Conservation (phyloP, 768 basidiomycete species). For the Floccularia luteovirens region DNA sequence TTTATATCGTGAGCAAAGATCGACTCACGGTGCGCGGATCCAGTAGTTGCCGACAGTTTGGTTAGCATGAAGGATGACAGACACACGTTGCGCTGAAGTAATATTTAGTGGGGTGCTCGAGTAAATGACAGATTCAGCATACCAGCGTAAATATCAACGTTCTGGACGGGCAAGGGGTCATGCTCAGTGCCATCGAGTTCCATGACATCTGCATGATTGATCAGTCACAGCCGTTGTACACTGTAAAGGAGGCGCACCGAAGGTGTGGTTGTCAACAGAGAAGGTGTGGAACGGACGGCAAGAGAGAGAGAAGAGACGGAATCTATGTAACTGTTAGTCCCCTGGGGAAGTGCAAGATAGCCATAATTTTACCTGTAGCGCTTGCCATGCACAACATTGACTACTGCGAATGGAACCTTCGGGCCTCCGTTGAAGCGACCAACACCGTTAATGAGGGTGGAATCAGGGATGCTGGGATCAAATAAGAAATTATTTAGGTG, state of each 20-base stretch:
- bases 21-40: slow-evolving; percentile 20
- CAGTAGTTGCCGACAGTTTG: slow-evolving; percentile 38
- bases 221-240: background rate
- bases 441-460: slow-evolving; percentile 40
- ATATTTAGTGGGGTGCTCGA: background rate
- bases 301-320: slow-evolving; percentile 39
- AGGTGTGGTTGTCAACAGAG: slow-evolving; percentile 28
- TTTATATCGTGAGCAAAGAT: background rate
- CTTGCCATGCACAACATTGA: slow-evolving; percentile 29
- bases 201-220: slow-evolving; percentile 14
- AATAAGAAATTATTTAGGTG: background rate
- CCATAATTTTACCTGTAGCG: slow-evolving; percentile 29
- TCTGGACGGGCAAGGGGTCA: slow-evolving; percentile 30
- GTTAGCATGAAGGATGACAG: slow-evolving; percentile 29
- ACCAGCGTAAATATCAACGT: slow-evolving; percentile 34
- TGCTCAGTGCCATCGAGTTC: slow-evolving; percentile 33
- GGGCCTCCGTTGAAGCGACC: slow-evolving; percentile 34
- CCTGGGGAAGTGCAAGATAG: background rate
- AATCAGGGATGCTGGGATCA: slow-evolving; percentile 19
- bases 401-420: slow-evolving; percentile 26
- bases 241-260: slow-evolving; percentile 10
- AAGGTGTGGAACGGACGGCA: slow-evolving; percentile 35
- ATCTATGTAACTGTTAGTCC: background rate
- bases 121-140: slow-evolving; percentile 3
- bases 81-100: slow-evolving; percentile 23